These are phyloP conservation scores for Ramichloridium luteum DNA, from an alignment of 2,329 filamentous ascomycete genomes.

Conservation along the genomic window DNA sequence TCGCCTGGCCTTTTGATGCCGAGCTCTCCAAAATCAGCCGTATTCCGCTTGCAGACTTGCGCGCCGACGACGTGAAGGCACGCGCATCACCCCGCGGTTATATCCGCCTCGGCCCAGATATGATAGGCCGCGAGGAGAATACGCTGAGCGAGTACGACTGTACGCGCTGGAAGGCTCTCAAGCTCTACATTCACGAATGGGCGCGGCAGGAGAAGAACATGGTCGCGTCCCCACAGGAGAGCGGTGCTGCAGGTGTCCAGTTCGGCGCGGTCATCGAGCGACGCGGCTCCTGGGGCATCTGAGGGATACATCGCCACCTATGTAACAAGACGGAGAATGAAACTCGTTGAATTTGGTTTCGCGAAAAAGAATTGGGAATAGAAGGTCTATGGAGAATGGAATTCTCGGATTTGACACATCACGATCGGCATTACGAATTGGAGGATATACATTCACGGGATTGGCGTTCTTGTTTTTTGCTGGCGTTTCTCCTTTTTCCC, in stretches of 20 bases:
- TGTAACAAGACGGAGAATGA: too few relatives aligned
- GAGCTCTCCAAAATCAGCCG: constrained; percentile 73
- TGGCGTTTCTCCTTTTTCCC: too few relatives aligned
- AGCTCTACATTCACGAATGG: constrained; percentile 79
- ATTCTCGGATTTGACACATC: too few relatives aligned
- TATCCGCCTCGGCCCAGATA: constrained; percentile 44
- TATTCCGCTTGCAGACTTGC: constrained; percentile 56
- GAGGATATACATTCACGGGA: too few relatives aligned
- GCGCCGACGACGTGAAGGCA: constrained; percentile 54
- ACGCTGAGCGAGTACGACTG: constrained; percentile 39
- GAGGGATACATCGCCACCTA: too few relatives aligned
- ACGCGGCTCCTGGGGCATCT: neutral
- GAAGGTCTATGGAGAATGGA: too few relatives aligned
- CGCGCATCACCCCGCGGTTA: constrained; percentile 54
- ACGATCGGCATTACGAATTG: too few relatives aligned
- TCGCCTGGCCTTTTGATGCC: constrained; percentile 69
- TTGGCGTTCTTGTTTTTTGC: too few relatives aligned
- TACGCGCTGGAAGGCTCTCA: constrained; percentile 72
- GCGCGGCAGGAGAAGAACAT: constrained; percentile 72
- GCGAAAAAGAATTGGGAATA: too few relatives aligned
- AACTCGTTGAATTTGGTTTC: too few relatives aligned
- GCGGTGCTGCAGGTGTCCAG: neutral
- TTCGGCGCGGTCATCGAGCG: neutral
- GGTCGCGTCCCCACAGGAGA: constrained; percentile 16
- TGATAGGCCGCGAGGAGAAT: constrained; percentile 34